Base-by-base conservation (phyloP, 2,329 filamentous ascomycete species). In the Nemania sp. region DNA sequence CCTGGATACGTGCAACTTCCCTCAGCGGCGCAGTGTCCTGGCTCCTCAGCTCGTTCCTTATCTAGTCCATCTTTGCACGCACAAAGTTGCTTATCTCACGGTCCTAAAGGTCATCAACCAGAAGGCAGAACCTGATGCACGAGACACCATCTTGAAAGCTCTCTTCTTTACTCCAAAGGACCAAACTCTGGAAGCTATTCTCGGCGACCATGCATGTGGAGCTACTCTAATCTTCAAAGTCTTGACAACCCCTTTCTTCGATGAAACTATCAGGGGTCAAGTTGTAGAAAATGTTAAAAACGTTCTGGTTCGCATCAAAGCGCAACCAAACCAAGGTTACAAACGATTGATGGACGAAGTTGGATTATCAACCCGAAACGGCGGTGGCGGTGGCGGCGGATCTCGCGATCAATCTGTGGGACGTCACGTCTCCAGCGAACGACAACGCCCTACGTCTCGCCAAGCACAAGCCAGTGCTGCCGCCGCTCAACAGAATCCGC, bases 341-440 rank as follows among this genome's bases (percentile, higher is more conserved):
- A 99, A 97, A 80, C 88, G 94, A 48, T 77, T 99, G 56, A 99
- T 99, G 94, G 94, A 99, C 66, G 94, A 99, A 70, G 94, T 99
- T 63, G 92, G 93, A 56, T 76, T 99, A 31, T 95, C 93, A 5
- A 88, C 84, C 23, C 76, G 85, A 37, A 82, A 72, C 26, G 70
- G 73, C 30, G 70, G 74, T 9, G 73, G 73, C 19, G 70, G 73
- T 2, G 45, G 49, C 11, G 33, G 53, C 19, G 49, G 39, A 48
- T 75, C 77, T 36, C 76, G 76, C 22, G 77, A 79, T 26, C 74
- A 76, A 56, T 70, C 70, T 24, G 77, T 75, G 50, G 72, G 74
- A 54, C 72, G 72, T 60, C 72, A 75, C 52, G 71, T 73, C 17
- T 67, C 72, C 31, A 77, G 77, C 51, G 78, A 82, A 48, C 76